phyloP scores from a whole-genome alignment of 2,329 filamentous ascomycete species.

The Phaeosphaeria sp. region DNA sequence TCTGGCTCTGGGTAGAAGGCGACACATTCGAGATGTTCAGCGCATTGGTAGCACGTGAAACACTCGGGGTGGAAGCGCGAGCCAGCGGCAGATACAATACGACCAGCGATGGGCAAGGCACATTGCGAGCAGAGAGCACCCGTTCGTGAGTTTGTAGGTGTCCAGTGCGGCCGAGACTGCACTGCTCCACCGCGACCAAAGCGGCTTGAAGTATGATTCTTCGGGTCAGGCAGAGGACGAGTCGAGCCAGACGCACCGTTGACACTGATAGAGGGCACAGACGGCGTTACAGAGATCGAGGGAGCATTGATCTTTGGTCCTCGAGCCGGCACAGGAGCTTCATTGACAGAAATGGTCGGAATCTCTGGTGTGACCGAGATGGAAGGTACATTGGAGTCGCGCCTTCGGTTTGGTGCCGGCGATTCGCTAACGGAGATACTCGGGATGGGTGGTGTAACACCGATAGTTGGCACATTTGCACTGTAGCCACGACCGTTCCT shows the following conservation, averaged over 20 bases:
- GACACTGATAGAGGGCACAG: constrained; percentile 39
- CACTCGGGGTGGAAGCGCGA: constrained; percentile 91
- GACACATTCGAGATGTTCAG: constrained; percentile 87
- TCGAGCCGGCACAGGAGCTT: constrained; percentile 19
- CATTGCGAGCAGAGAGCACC: constrained; percentile 86
- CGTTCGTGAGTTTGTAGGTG: constrained; percentile 55
- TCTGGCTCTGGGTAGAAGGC: constrained; percentile 95
- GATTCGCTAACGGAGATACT: constrained; percentile 33
- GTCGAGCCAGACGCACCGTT: constrained; percentile 39
- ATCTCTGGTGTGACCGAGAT: constrained; percentile 29
- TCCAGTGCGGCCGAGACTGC: constrained; percentile 53
- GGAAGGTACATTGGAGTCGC: constrained; percentile 14
- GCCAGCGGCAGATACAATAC: constrained; percentile 84
- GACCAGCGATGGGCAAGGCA: constrained; percentile 82
- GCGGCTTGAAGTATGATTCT: constrained; percentile 52
- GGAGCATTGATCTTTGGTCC: constrained; percentile 25
- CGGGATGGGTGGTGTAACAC: constrained; percentile 28
- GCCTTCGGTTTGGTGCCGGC: constrained; percentile 11
- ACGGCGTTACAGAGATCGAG: constrained; percentile 31
- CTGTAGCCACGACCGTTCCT: neutral
- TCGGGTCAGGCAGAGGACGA: constrained; percentile 56
- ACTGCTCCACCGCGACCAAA: constrained; percentile 40
- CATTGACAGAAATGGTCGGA: constrained; percentile 38
- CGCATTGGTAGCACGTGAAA: constrained; percentile 88
- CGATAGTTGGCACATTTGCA: constrained; percentile 21